These are phyloP conservation scores for Leucoagaricus sp. DNA, from an alignment of 1,284 basidiomycete species.

Conservation along the genomic window DNA sequence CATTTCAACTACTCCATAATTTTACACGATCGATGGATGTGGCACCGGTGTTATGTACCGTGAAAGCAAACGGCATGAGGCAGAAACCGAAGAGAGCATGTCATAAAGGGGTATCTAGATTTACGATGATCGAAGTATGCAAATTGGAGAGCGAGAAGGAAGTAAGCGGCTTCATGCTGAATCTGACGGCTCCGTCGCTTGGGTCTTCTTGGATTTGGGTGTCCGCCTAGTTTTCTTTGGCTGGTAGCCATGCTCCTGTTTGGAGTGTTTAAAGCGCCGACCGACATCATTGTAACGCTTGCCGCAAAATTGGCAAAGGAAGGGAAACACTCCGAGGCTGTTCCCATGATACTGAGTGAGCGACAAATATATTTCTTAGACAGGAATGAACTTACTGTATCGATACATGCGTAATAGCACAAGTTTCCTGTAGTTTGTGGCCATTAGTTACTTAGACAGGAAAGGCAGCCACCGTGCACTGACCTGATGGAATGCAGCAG, in stretches of 20 bases:
- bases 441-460: background rate
- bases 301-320: conserved; percentile 54
- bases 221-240: conserved; percentile 10
- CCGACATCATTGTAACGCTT: conserved; percentile 64
- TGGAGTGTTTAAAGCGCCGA: conserved; percentile 59
- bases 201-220: background rate
- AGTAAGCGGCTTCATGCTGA: background rate
- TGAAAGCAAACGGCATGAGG: background rate
- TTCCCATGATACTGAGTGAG: conserved; percentile 12
- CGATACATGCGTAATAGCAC: conserved; percentile 59
- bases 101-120: too few relatives aligned
- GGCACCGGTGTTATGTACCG: background rate
- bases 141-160: background rate
- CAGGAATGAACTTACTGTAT: conserved; percentile 48
- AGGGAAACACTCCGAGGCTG: conserved; percentile 52
- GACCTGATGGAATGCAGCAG: conserved; percentile 52
- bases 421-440: conserved; percentile 46
- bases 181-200: background rate
- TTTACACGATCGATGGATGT: background rate
- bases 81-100: background rate
- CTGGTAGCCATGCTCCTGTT: conserved; percentile 39
- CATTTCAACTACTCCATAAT: background rate
- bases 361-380: conserved; percentile 5
- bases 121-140: too few relatives aligned
- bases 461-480: conserved; percentile 7